These are phyloP conservation scores for Alectoria sarmentosa DNA, from an alignment of 495 filamentous ascomycete genomes.

Conservation along the genomic window DNA sequence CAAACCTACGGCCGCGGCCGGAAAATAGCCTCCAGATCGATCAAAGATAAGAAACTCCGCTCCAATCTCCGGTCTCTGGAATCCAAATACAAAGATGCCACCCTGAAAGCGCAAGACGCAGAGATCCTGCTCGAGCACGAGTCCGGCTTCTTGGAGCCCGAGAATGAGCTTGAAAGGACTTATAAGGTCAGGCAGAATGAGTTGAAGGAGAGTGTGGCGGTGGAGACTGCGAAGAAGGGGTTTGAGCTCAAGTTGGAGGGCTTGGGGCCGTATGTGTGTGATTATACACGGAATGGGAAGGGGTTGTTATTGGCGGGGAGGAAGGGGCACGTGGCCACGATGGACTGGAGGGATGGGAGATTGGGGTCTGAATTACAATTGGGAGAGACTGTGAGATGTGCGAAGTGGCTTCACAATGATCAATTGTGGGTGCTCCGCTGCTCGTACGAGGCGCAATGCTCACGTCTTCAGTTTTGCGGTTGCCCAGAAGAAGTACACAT, in stretches of 20 bases:
- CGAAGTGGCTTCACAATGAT: conserved; percentile 90
- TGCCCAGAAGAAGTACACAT: conserved; percentile 95
- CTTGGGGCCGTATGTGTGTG: conserved; percentile 77
- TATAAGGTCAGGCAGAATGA: conserved; percentile 89
- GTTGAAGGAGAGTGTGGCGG: conserved; percentile 62
- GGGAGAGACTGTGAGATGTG: conserved; percentile 81
- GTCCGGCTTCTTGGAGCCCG: conserved; percentile 82
- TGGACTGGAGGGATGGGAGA: conserved; percentile 93
- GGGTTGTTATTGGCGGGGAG: conserved; percentile 77
- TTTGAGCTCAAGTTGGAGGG: conserved; percentile 81
- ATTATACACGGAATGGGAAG: conserved; percentile 85
- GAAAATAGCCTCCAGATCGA: conserved; percentile 47
- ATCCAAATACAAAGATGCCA: conserved; percentile 69
- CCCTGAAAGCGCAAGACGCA: conserved; percentile 80
- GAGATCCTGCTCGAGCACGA: conserved; percentile 89
- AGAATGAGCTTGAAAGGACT: conserved; percentile 79
- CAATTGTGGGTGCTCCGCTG: conserved; percentile 41
- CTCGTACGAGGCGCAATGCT: background rate
- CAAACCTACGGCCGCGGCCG: conserved; percentile 78
- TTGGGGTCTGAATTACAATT: conserved; percentile 86
- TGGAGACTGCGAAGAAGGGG: conserved; percentile 82
- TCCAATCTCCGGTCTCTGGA: conserved; percentile 73
- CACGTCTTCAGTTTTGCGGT: conserved; percentile 60
- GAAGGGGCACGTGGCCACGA: conserved; percentile 92
- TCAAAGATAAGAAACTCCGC: conserved; percentile 84